These are phyloP conservation scores for Sclerotinia trifoliorum DNA, from an alignment of 2,329 filamentous ascomycete species.

Conservation along the genomic window DNA sequence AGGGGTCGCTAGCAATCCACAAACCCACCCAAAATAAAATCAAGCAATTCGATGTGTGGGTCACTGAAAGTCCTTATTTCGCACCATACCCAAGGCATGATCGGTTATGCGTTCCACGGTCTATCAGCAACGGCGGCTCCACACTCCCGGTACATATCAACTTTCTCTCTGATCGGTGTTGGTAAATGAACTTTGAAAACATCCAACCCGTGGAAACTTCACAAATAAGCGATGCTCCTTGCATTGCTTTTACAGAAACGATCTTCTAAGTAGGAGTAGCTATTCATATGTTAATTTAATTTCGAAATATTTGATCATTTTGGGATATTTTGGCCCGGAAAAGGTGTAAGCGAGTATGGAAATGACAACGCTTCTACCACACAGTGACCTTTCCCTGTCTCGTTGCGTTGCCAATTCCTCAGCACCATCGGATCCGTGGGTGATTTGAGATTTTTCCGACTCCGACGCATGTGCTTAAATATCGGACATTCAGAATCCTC, in stretches of 20 bases:
- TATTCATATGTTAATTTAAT: not conserved
- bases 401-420: not conserved
- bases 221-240: not conserved
- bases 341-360: not conserved
- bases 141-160: not conserved
- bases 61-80: not conserved
- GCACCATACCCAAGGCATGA: not conserved
- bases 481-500: not conserved
- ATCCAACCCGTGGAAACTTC: not conserved
- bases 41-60: constrained; percentile 4
- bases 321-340: not conserved
- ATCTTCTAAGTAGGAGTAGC: not conserved
- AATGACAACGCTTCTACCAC: not conserved
- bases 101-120: not conserved
- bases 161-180: not conserved
- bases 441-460: not conserved
- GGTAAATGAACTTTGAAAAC: not conserved
- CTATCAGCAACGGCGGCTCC: not conserved
- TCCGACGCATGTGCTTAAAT: not conserved
- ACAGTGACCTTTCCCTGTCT: not conserved
- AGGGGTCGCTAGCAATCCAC: not conserved
- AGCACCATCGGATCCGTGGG: not conserved
- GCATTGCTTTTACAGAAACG: not conserved
- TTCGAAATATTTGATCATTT: not conserved
- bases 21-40: not conserved